These are phyloP conservation scores for Platanthera guangdongensis DNA, from an alignment of 106 monocot genomes.

Conservation along the genomic window DNA sequence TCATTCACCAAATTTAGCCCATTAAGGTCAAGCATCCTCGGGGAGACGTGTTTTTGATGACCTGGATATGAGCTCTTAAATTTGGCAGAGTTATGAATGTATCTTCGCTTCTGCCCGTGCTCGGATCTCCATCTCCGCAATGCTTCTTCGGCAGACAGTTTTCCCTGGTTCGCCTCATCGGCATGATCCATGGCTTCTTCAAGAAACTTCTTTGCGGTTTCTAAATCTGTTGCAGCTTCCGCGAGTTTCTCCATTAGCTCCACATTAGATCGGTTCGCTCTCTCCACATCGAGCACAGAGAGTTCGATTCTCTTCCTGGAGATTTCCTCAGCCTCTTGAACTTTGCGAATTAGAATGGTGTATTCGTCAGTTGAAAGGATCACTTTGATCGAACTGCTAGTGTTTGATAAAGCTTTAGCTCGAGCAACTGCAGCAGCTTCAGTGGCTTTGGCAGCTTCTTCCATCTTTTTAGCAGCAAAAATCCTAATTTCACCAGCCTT, in stretches of 20 bases:
- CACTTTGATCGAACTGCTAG: constrained; percentile 21
- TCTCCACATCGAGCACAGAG: constrained; percentile 37
- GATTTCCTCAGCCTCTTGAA: constrained; percentile 56
- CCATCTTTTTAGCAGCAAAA: constrained; percentile 72
- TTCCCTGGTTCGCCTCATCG: constrained; percentile 53
- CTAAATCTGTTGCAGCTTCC: constrained; percentile 43
- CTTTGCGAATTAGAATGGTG: constrained; percentile 39
- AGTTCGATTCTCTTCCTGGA: constrained; percentile 51
- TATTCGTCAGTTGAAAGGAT: constrained; percentile 56
- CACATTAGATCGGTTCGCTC: constrained; percentile 45
- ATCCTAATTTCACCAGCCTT: constrained; percentile 51
- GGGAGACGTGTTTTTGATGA: constrained; percentile 36
- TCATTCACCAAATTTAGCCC: constrained; percentile 21
- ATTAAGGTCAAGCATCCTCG: constrained; percentile 33
- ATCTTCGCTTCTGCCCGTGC: constrained; percentile 40
- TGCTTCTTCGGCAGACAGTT: constrained; percentile 60
- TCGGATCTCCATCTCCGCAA: constrained; percentile 65
- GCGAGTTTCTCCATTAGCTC: constrained; percentile 36
- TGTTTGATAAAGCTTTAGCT: constrained; percentile 35
- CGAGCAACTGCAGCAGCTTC: constrained; percentile 53
- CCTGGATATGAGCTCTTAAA: constrained; percentile 39
- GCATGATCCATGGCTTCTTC: constrained; percentile 54
- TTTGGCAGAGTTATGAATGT: constrained; percentile 31
- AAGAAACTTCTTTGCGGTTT: constrained; percentile 39
- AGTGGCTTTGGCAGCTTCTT: constrained; percentile 70